A percentile compares a stretch with the other conserved stretches of the same genome.
phyloP scores from a whole-genome alignment of 2,329 filamentous ascomycete genomes.

The Fusarium irregulare region DNA sequence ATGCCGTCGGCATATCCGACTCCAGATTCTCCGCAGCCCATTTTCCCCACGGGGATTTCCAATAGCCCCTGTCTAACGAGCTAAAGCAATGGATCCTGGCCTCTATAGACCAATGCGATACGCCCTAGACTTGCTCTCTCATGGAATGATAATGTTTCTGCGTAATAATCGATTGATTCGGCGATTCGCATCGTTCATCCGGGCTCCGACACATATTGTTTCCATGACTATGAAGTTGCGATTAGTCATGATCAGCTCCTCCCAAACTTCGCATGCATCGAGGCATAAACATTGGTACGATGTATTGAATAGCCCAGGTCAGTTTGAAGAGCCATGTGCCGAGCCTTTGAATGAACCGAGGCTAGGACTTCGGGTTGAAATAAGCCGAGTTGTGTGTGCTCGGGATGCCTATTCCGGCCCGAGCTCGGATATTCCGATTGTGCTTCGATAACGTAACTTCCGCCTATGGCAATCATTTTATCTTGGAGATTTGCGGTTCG shows the following conservation, averaged over 20 bases:
- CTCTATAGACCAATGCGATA: neutral
- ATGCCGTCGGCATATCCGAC: slow-evolving; percentile 7
- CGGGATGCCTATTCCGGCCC: neutral
- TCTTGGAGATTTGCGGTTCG: neutral
- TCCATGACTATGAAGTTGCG: neutral
- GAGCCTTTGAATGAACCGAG: neutral
- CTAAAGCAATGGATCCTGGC: neutral
- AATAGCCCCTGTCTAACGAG: neutral
- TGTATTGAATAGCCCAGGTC: neutral
- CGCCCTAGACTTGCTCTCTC: neutral
- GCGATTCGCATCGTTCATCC: neutral
- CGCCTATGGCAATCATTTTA: neutral
- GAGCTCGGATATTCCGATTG: slow-evolving; percentile 6
- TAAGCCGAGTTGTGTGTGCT: neutral
- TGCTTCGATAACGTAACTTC: neutral
- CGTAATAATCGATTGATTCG: neutral
- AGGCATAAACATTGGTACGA: neutral
- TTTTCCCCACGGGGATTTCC: neutral
- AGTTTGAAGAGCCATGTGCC: neutral
- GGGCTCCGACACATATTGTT: neutral
- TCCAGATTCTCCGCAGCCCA: neutral
- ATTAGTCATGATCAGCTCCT: neutral
- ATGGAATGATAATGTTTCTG: neutral
- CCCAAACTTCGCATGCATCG: neutral
- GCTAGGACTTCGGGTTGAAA: neutral